These are phyloP conservation scores for Drechslerella coelobrocha DNA, from an alignment of 2,329 filamentous ascomycete genomes.

Conservation along the genomic window DNA sequence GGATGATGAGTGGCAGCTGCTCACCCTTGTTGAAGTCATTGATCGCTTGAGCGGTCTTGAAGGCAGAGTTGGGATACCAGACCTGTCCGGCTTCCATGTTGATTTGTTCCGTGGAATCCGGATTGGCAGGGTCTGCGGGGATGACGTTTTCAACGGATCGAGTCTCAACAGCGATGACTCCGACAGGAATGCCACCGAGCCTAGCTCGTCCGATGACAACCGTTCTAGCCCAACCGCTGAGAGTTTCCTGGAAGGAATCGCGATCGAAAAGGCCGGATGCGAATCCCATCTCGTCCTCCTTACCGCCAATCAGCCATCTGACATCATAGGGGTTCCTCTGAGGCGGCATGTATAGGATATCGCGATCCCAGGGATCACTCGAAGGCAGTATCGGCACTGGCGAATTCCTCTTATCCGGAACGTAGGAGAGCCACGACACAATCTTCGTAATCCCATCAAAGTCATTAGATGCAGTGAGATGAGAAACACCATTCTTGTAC, in stretches of 20 bases:
- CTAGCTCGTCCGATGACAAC: constrained; percentile 96
- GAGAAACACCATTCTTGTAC: constrained; percentile 99
- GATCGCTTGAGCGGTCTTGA: constrained; percentile 99
- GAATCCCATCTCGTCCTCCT: constrained; percentile 84
- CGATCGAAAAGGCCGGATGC: constrained; percentile 92
- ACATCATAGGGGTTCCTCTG: constrained; percentile 90
- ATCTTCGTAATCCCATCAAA: constrained; percentile 98
- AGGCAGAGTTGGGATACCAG: constrained; percentile 99
- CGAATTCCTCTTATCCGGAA: constrained; percentile 91
- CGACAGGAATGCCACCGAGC: constrained; percentile 94
- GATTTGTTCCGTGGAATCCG: constrained; percentile 96
- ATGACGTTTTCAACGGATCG: constrained; percentile 96
- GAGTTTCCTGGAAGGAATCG: constrained; percentile 93
- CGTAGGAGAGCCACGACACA: constrained; percentile 96
- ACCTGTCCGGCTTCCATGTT: constrained; percentile 95
- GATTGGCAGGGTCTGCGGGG: constrained; percentile 95
- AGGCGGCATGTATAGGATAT: constrained; percentile 79
- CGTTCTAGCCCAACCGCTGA: constrained; percentile 95
- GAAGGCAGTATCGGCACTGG: constrained; percentile 91
- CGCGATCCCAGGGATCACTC: constrained; percentile 88
- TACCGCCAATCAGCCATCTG: constrained; percentile 88
- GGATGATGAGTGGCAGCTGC: constrained; percentile 97
- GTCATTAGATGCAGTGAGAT: constrained; percentile 97
- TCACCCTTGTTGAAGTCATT: constrained; percentile 99
- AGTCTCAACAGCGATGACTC: constrained; percentile 96